Percentiles rank a stretch among this genome's conserved stretches.
Evolutionary conservation across 768 basidiomycete species (phyloP).

Genomic region (Boletus vinaceobasis): DNA sequence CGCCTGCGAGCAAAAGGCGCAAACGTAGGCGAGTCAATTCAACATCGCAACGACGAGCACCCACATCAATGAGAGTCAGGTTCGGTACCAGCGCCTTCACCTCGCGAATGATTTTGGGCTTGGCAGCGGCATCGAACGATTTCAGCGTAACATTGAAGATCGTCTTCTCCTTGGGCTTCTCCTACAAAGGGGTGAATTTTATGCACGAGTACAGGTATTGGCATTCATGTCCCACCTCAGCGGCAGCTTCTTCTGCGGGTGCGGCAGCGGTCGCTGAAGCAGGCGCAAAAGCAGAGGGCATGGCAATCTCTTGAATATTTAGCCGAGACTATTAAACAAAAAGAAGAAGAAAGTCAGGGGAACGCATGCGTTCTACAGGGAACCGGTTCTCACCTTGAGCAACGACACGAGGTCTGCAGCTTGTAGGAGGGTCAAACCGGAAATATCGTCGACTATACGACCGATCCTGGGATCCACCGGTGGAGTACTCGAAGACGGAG

Average conservation of each 20-base stretch:
- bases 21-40: slow-evolving; percentile 1
- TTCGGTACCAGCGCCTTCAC: slow-evolving; percentile 95
- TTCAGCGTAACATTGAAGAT: slow-evolving; percentile 94
- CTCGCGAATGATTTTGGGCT: slow-evolving; percentile 97
- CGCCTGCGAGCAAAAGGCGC: slow-evolving; percentile 51
- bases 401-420: slow-evolving; percentile 91
- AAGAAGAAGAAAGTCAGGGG: neutral
- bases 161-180: slow-evolving; percentile 98
- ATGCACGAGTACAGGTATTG: neutral
- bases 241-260: slow-evolving; percentile 57
- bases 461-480: slow-evolving; percentile 62
- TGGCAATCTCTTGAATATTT: slow-evolving; percentile 96
- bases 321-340: slow-evolving; percentile 61
- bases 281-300: slow-evolving; percentile 73
- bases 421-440: slow-evolving; percentile 82
- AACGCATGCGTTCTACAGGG: neutral
- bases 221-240: slow-evolving; percentile 46
- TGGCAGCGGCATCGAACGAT: slow-evolving; percentile 86
- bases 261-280: slow-evolving; percentile 45
- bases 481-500: slow-evolving; percentile 40
- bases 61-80: slow-evolving; percentile 93
- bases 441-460: slow-evolving; percentile 91
- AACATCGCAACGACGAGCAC: slow-evolving; percentile 28
- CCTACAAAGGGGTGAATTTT: slow-evolving; percentile 39
- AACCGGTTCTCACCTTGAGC: slow-evolving; percentile 65